Base-by-base conservation (phyloP, 768 basidiomycete species). In the Clitopilus passeckerianus region DNA sequence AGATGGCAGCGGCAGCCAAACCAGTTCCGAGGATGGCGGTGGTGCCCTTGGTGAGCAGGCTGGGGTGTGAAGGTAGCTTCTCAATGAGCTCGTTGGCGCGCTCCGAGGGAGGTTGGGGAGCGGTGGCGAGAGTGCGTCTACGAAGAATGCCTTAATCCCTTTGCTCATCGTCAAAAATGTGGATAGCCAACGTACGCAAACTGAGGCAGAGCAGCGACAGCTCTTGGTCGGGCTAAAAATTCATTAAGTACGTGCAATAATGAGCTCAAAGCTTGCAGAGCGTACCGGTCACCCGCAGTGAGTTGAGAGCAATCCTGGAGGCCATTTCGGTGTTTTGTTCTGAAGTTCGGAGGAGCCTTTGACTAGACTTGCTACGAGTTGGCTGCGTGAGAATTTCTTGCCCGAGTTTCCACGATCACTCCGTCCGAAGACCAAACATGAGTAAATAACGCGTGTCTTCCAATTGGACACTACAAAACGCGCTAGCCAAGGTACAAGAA, bases 11-110 rank as follows among this genome's bases (percentile, higher is more conserved):
- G 15, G 95, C 96, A 58, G 88, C 77, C 61, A 92, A 79, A 68
- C 92, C 94, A 15, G 93, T 91, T 69, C 93, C 93, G 57, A 98
- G 86, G 68, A 98, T 80, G 68, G 94, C 90, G 56, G 91, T 85
- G 62, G 95, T 94, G 50, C 95, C 95, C 80, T 99, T 99, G 72
- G 94, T 93, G 80, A 95, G 82, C 74, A 97, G 81, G 71, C 86
- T 88, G 23, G 85, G 93, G 66, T 86, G 95, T 59, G 85, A 91
- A 18, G 91, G 91, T 44, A 92, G 80, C 71, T 86, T 89, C 76
- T 96, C 87, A 68, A 99, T 88, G 67, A 98, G 84, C 70, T 95
- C 87, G 30, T 89, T 85, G 43, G 96, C 96, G 67, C 90, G 90
- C 77, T 97, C 87, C 16, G 86, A 82, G 56, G 91, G 89, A 53